Evolutionary conservation across 2,329 filamentous ascomycete genomes (phyloP).

Genomic region (Knoxdaviesia capensis): DNA sequence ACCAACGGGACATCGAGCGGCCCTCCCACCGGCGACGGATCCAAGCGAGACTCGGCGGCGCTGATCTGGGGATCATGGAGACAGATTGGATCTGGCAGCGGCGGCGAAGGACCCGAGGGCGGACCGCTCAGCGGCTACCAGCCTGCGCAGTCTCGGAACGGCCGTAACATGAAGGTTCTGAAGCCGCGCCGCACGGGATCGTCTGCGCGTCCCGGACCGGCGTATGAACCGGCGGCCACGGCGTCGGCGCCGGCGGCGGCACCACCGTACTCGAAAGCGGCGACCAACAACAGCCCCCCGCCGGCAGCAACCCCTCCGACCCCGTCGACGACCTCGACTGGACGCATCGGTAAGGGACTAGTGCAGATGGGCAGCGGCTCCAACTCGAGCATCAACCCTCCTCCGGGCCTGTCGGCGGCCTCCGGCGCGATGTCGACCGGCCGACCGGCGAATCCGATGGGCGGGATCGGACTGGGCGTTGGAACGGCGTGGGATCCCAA

Average conservation of each 20-base stretch:
- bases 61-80: constrained; percentile 51
- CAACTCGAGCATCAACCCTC: constrained; percentile 4
- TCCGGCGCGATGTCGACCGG: constrained; percentile 14
- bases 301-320: background rate
- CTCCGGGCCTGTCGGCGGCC: background rate
- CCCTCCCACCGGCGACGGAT: constrained; percentile 10
- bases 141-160: constrained; percentile 36
- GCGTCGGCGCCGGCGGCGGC: background rate
- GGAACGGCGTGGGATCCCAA: too few species aligned
- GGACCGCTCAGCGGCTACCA: constrained; percentile 46
- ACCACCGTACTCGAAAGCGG: background rate
- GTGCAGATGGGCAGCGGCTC: constrained; percentile 20
- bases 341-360: constrained; percentile 19
- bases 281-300: background rate
- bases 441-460: constrained; percentile 60
- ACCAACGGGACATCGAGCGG: constrained; percentile 12
- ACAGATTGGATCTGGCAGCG: too few species aligned
- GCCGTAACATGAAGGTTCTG: constrained; percentile 74
- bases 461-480: constrained; percentile 23
- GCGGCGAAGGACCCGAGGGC: constrained; percentile 27
- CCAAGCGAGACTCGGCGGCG: constrained; percentile 25
- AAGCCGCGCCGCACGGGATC: constrained; percentile 52
- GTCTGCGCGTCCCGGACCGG: constrained; percentile 25
- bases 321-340: constrained; percentile 3
- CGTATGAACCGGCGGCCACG: constrained; percentile 26